Base-by-base conservation (phyloP, 495 filamentous ascomycete species). In the Cudoniella acicularis region DNA sequence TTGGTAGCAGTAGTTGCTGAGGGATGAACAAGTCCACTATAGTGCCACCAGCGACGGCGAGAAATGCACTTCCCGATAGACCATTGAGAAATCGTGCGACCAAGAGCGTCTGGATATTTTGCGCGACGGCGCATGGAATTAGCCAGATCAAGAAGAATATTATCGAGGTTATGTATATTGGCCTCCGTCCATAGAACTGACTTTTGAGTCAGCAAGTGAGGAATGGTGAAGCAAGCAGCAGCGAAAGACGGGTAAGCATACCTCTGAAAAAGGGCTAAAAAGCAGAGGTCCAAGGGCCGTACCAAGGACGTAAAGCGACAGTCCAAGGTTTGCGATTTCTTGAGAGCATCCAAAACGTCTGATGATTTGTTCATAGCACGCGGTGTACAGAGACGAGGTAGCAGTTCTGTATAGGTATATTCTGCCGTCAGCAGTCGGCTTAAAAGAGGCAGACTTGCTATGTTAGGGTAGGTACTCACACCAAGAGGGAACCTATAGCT, bases 41-140 rank as follows among this genome's bases (percentile, higher is more conserved):
- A 1, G 91, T 96, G 0, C 91, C 93, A 26, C 94, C 93, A 3
- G 92, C 88, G 2, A 98, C 93, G 54, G 83, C 87, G 48, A 98
- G 72, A 69, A 98, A 98, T 1, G 93, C 92, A 59, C 83, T 88
- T 8, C 94, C 93, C 0, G 90, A 81, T 13, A 97, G 71, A 0
- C 94, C 94, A 65, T 87, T 85, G 62, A 98, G 79, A 66, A 98
- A 97, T 3, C 94, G 85, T 20, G 82, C 81, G 10, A 95, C 71
- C 40, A 97, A 73, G 83, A 97, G 86, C 10, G 93, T 96, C 62
- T 83, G 68, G 21, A 92, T 87, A 65, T 96, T 96, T 20, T 79
- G 73, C 9, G 94, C 91, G 22, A 97, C 83, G 1, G 94, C 93
- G 60, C 87, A 91, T 10, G 94, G 94, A 52, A 98, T 86, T 24